Evolutionary conservation across 2,329 filamentous ascomycete genomes (phyloP).

Genomic region (Claviceps pusilla): DNA sequence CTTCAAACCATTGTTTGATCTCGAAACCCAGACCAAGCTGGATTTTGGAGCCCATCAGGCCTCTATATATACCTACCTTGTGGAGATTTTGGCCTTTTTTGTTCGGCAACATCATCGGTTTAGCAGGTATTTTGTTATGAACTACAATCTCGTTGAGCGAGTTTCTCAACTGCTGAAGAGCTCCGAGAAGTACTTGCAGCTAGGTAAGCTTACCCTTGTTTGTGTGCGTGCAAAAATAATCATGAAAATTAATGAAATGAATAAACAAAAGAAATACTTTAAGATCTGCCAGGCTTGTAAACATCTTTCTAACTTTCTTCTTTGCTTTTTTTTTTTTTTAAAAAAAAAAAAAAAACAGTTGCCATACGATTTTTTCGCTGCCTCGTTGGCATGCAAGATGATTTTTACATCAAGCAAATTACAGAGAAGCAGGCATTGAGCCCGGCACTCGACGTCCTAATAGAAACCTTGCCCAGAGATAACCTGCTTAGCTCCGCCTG

Average conservation of each 20-base stretch:
- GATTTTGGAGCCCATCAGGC: slow-evolving; percentile 69
- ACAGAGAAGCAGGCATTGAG: slow-evolving; percentile 68
- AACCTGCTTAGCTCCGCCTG: slow-evolving; percentile 89
- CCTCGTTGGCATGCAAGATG: slow-evolving; percentile 70
- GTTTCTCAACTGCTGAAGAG: slow-evolving; percentile 70
- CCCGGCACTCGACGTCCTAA: slow-evolving; percentile 70
- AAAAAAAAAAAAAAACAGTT: slow-evolving; percentile 30
- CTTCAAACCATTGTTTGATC: slow-evolving; percentile 71
- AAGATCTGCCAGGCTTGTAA: background rate
- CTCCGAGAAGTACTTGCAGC: slow-evolving; percentile 80
- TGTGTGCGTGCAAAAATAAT: background rate
- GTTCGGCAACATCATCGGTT: slow-evolving; percentile 75
- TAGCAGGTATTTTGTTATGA: slow-evolving; percentile 76
- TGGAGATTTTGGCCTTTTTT: slow-evolving; percentile 90
- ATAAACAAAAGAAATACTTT: too few relatives aligned
- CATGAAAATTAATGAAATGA: too few relatives aligned
- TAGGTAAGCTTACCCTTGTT: slow-evolving; percentile 43
- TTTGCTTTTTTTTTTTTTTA: background rate
- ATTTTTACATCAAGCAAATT: slow-evolving; percentile 78
- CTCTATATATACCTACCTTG: slow-evolving; percentile 77
- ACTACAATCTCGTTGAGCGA: slow-evolving; percentile 60
- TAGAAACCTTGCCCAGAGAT: slow-evolving; percentile 76
- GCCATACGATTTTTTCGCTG: slow-evolving; percentile 89
- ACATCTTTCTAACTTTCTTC: background rate
- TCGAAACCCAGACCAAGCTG: slow-evolving; percentile 55